Conservation (phyloP, 2,329 filamentous ascomycete species). For the Phialophora tarda region DNA sequence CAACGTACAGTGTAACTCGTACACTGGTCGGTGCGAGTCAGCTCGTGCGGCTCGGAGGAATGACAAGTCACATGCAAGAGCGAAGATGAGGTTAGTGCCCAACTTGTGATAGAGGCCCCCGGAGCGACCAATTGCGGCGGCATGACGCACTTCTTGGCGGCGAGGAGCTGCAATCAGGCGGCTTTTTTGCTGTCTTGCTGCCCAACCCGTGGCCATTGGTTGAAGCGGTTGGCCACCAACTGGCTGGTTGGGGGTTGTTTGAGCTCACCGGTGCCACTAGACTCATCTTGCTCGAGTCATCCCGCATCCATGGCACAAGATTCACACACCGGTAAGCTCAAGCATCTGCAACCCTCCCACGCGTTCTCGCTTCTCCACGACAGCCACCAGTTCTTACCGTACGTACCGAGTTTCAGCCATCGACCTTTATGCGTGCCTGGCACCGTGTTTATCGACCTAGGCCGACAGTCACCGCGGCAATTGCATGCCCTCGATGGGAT, state of each 20-base stretch:
- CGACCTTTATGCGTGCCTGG: neutral
- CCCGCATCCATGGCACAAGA: constrained; percentile 5
- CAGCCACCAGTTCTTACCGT: constrained; percentile 4
- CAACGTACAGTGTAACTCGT: constrained; percentile 6
- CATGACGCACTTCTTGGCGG: constrained; percentile 19
- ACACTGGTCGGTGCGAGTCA: neutral
- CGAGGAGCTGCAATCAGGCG: neutral
- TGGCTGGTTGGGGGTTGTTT: constrained; percentile 20
- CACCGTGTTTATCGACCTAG: neutral
- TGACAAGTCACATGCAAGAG: constrained; percentile 28
- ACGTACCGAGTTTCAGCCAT: neutral
- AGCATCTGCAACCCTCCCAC: constrained; percentile 17
- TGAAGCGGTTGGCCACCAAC: constrained; percentile 7
- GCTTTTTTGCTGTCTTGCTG: constrained; percentile 10
- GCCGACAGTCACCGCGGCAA: neutral
- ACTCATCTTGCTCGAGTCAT: constrained; percentile 16
- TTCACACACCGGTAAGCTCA: constrained; percentile 10
- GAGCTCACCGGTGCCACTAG: constrained; percentile 18
- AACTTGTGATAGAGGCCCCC: constrained; percentile 7
- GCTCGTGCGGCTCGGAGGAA: constrained; percentile 18
- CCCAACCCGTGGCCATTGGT: constrained; percentile 19
- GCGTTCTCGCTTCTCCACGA: constrained; percentile 20
- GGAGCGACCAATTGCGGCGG: constrained; percentile 9
- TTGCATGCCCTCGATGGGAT: neutral
- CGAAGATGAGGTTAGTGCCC: constrained; percentile 10